Conservation (phyloP, 1,284 basidiomycete species). For the Chondrostereum purpureum region DNA sequence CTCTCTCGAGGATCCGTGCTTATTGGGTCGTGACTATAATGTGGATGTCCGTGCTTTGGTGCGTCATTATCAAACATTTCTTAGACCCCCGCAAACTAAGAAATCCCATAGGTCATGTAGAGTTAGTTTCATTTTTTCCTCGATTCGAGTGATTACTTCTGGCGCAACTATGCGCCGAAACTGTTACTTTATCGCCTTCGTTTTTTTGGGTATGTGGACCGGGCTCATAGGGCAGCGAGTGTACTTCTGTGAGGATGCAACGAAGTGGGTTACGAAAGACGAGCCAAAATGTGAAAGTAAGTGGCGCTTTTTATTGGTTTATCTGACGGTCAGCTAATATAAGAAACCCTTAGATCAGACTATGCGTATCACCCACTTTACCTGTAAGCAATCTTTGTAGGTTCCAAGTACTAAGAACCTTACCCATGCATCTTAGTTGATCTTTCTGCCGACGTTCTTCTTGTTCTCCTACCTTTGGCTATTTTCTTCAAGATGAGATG, state of each 20-base stretch:
- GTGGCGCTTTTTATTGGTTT: not conserved
- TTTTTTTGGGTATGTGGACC: constrained; percentile 8
- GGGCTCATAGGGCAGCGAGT: constrained; percentile 5
- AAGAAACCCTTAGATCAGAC: not conserved
- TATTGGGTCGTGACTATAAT: constrained; percentile 11
- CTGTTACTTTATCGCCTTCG: constrained; percentile 2
- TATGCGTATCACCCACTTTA: not conserved
- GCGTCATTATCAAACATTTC: not conserved
- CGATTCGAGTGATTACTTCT: constrained; percentile 6
- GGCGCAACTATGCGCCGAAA: constrained; percentile 2
- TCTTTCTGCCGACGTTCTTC: constrained; percentile 4
- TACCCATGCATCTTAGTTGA: no score
- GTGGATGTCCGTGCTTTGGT: constrained; percentile 11
- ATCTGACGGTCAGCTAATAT: not conserved
- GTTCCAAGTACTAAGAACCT: no score
- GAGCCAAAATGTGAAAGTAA: constrained; percentile 9
- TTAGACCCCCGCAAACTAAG: not conserved
- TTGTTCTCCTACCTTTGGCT: constrained; percentile 1
- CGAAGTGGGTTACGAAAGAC: constrained; percentile 6
- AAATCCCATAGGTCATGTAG: constrained; percentile 7
- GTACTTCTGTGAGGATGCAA: constrained; percentile 4
- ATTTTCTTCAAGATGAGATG: not conserved
- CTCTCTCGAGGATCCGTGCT: constrained; percentile 1
- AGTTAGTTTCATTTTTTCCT: constrained; percentile 7
- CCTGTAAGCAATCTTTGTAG: no score